Evolutionary conservation across 1,284 basidiomycete genomes (phyloP).

Genomic region (Rhodotorula sp.): DNA sequence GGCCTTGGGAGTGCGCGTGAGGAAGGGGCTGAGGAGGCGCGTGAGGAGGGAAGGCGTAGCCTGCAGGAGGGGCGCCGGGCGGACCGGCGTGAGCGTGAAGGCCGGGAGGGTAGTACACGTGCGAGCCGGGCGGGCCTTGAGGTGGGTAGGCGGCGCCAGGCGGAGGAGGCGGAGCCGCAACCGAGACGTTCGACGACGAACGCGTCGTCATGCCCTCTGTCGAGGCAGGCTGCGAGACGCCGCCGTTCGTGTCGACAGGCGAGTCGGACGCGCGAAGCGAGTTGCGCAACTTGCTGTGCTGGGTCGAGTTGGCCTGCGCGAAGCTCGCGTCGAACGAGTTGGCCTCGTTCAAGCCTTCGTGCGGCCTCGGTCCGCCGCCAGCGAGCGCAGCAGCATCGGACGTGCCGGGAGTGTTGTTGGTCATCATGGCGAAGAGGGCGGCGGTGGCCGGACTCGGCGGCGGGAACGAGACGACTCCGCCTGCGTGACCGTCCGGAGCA

Average conservation of each 20-base stretch:
- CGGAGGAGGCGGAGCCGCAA: too few relatives aligned
- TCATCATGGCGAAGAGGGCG: conserved; percentile 89
- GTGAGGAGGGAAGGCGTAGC: neutral
- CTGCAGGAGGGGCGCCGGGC: neutral
- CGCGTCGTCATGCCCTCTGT: neutral
- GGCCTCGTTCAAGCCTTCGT: conserved; percentile 39
- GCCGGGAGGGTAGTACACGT: too few relatives aligned
- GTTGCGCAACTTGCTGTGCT: conserved; percentile 6
- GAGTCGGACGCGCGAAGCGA: conserved; percentile 1
- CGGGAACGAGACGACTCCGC: conserved; percentile 69
- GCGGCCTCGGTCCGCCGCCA: conserved; percentile 30
- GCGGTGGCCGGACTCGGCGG: conserved; percentile 85
- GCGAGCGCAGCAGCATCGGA: conserved; percentile 22
- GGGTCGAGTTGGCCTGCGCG: conserved; percentile 25
- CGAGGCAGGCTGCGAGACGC: neutral
- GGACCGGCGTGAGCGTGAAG: too few relatives aligned
- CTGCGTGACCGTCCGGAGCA: conserved; percentile 36
- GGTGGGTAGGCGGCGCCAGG: too few relatives aligned
- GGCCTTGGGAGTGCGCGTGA: neutral
- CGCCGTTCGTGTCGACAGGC: conserved; percentile 5
- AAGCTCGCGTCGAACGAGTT: conserved; percentile 42
- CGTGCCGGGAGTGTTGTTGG: conserved; percentile 59
- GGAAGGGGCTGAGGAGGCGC: conserved; percentile 1
- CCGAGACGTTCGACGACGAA: too few relatives aligned
- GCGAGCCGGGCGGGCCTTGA: too few relatives aligned